Evolutionary conservation across 1,284 basidiomycete species (phyloP), one percentile per base, ranked within the genome.

Genomic region (Coniferiporia weirii): DNA sequence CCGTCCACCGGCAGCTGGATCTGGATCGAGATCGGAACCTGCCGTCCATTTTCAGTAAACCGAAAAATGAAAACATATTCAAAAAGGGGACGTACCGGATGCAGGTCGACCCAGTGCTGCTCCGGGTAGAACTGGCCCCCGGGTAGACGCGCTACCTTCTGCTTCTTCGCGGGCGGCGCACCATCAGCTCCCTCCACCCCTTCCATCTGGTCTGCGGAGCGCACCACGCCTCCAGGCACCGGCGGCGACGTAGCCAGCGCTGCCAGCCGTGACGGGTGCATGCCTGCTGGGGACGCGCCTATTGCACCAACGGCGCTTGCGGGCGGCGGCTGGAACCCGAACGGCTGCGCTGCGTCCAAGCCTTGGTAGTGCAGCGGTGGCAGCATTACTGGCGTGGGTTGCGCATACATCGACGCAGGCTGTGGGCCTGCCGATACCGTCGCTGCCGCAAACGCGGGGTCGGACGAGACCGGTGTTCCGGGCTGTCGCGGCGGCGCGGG

Each of bases 91-190:
- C 27, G 5, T 27, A 27, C 27, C 5, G 93, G 91, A 72, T 97
- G 93, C 79, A 92, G 83, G 52, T 78, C 79, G 66, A 93, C 83
- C 94, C 94, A 97, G 70, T 95, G 91, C 59, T 84, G 78, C 67
- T 93, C 93, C 4, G 90, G 81, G 71, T 91, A 94, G 61, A 89
- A 73, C 61, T 85, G 83, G 1, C 90, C 90, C 43, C 85, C 89
- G 1, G 89, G 89, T 48, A 92, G 73, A 70, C 92, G 93, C 35
- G 87, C 87, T 17, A 94, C 82, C 61, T 84, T 84, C 68, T 91
- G 89, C 55, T 91, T 79, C 73, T 95, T 97, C 54, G 93, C 84
- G 12, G 87, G 85, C 6, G 88, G 89, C 13, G 82, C 71, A 20
- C 71, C 73, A 47, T 84, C 85, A 40, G 65, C 68, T 2, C 82